Percentiles rank a stretch among this genome's conserved stretches.
Evolutionary conservation across 2,329 filamentous ascomycete genomes (phyloP).

Genomic region (Dactylonectria macrodidyma): DNA sequence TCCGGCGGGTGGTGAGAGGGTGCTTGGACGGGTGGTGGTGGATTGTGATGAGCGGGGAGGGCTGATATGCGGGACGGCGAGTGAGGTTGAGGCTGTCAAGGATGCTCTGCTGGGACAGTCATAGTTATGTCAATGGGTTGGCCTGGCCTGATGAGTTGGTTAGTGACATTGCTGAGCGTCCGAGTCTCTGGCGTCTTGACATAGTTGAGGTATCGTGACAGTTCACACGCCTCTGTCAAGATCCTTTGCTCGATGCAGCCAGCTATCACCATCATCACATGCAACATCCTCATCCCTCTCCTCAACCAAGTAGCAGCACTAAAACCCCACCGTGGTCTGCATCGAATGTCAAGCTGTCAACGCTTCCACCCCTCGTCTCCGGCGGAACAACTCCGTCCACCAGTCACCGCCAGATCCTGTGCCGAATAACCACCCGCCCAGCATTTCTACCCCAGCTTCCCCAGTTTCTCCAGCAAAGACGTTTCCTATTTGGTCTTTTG

Average conservation of each 20-base stretch:
- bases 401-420: neutral
- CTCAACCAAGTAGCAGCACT: neutral
- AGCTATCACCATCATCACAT: neutral
- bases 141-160: no score
- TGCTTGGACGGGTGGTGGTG: slow-evolving; percentile 57
- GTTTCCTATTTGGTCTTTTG: neutral
- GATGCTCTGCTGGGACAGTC: slow-evolving; percentile 28
- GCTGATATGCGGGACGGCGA: slow-evolving; percentile 64
- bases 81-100: slow-evolving; percentile 61
- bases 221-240: neutral
- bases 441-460: slow-evolving; percentile 9
- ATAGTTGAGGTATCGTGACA: neutral
- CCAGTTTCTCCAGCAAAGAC: neutral
- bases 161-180: no score
- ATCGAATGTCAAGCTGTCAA: neutral
- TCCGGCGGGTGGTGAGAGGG: slow-evolving; percentile 56
- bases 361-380: neutral
- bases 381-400: slow-evolving; percentile 12
- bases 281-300: neutral
- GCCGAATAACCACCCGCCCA: slow-evolving; percentile 3
- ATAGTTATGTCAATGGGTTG: neutral
- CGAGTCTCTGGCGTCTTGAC: no score
- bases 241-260: neutral
- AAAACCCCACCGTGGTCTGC: neutral
- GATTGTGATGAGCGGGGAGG: slow-evolving; percentile 66